These are phyloP conservation scores for Zoysia japonica DNA, from an alignment of 176 grass and related monocot genomes.

Conservation along the genomic window DNA sequence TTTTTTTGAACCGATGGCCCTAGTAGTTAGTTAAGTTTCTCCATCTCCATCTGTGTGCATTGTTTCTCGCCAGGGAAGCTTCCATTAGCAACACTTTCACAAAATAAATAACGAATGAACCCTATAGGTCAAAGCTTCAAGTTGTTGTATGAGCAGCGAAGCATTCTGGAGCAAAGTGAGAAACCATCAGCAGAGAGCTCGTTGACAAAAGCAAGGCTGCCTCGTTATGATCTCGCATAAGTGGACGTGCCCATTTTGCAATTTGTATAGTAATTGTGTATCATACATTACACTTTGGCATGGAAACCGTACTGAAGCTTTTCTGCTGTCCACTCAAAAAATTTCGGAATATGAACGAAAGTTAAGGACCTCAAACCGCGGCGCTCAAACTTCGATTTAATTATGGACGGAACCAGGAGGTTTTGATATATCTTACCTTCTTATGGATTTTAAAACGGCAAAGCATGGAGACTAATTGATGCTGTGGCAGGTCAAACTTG, in stretches of 20 bases:
- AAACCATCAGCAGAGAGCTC: neutral
- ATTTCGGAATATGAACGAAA: neutral
- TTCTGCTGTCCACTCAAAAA: neutral
- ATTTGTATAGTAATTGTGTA: neutral
- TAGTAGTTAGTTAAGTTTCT: conserved; percentile 4
- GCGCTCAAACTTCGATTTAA: neutral
- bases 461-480: conserved; percentile 4
- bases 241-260: neutral
- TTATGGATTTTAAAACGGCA: conserved; percentile 18
- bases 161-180: neutral
- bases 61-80: conserved; percentile 7
- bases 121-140: conserved; percentile 41
- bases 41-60: neutral
- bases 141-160: neutral
- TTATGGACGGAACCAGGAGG: neutral
- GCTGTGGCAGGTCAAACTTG: conserved; percentile 40
- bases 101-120: conserved; percentile 27
- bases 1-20: conserved; percentile 6
- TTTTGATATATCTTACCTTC: conserved; percentile 9
- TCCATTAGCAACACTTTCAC: neutral
- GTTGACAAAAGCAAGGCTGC: neutral
- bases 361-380: conserved; percentile 9
- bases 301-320: conserved; percentile 2
- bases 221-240: neutral
- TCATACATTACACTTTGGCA: neutral